phyloP scores from a whole-genome alignment of 2,329 filamentous ascomycete genomes.

The Ceratocystis cubensis region DNA sequence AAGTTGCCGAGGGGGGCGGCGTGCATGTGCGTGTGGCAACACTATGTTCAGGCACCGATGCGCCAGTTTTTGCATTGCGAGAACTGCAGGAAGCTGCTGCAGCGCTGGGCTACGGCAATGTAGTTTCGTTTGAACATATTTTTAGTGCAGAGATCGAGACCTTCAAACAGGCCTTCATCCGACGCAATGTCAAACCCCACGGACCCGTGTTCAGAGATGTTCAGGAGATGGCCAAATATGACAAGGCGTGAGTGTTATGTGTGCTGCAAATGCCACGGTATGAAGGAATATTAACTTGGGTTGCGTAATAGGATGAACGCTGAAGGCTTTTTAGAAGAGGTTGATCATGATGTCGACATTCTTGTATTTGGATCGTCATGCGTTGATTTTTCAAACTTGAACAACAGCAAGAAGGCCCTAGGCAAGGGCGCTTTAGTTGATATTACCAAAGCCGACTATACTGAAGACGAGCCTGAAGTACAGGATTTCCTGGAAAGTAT shows the following conservation, averaged over 20 bases:
- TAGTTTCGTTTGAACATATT: slow-evolving; percentile 39
- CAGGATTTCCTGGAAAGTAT: slow-evolving; percentile 40
- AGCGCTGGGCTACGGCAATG: slow-evolving; percentile 25
- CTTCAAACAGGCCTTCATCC: slow-evolving; percentile 52
- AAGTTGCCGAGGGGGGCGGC: slow-evolving; percentile 25
- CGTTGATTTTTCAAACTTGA: slow-evolving; percentile 59
- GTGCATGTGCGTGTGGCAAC: slow-evolving; percentile 44
- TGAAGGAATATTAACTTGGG: background rate
- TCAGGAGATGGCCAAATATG: slow-evolving; percentile 37
- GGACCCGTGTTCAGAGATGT: slow-evolving; percentile 46
- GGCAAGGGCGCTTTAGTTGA: slow-evolving; percentile 35
- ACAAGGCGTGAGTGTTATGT: slow-evolving; percentile 34
- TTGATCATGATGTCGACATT: slow-evolving; percentile 49
- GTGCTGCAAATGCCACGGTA: background rate
- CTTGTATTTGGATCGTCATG: slow-evolving; percentile 64
- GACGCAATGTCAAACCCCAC: slow-evolving; percentile 42
- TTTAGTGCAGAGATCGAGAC: slow-evolving; percentile 53
- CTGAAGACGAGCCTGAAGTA: background rate
- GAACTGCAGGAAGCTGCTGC: slow-evolving; percentile 38
- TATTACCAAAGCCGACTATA: slow-evolving; percentile 30
- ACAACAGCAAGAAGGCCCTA: slow-evolving; percentile 36
- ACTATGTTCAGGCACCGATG: slow-evolving; percentile 68
- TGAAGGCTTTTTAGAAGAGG: slow-evolving; percentile 44
- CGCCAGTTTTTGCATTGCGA: slow-evolving; percentile 53
- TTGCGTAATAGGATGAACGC: slow-evolving; percentile 44